Conservation (phyloP, 2,329 filamentous ascomycete species). For the Calonectria montana region DNA sequence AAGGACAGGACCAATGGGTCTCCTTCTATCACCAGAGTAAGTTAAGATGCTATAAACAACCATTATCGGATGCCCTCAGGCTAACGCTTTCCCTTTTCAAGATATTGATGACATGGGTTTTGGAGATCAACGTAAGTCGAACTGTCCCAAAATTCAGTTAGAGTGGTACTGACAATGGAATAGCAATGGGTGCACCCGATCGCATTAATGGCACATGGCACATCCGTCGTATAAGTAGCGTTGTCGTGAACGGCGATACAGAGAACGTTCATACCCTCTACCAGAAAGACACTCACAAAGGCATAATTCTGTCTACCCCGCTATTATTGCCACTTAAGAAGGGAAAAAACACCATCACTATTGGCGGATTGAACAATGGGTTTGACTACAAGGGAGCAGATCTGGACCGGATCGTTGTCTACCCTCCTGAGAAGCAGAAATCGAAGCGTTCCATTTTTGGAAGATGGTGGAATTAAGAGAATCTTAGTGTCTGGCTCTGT, state of each 20-base stretch:
- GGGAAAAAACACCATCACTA: constrained; percentile 66
- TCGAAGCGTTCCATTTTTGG: constrained; percentile 14
- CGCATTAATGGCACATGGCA: constrained; percentile 71
- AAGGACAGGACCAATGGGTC: constrained; percentile 63
- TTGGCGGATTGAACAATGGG: constrained; percentile 68
- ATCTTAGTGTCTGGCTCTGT: background rate
- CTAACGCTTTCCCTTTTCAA: background rate
- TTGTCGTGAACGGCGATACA: constrained; percentile 64
- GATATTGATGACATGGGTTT: constrained; percentile 71
- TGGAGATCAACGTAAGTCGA: constrained; percentile 58
- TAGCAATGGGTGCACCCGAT: constrained; percentile 65
- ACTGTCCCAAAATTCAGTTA: too few relatives aligned
- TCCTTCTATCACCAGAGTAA: constrained; percentile 66
- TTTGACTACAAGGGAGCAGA: constrained; percentile 68
- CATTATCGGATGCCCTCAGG: background rate
- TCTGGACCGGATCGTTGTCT: constrained; percentile 69
- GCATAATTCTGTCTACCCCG: constrained; percentile 68
- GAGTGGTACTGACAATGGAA: background rate
- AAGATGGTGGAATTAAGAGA: background rate
- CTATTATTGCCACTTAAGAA: constrained; percentile 64
- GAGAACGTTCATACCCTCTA: constrained; percentile 60
- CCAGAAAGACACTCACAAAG: constrained; percentile 66
- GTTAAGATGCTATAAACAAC: background rate
- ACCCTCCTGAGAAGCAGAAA: constrained; percentile 59
- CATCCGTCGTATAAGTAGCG: constrained; percentile 68